Percentiles rank a stretch among this genome's conserved stretches.
Evolutionary conservation across 2,329 filamentous ascomycete species (phyloP).

Genomic region (Trichoderma sp.): DNA sequence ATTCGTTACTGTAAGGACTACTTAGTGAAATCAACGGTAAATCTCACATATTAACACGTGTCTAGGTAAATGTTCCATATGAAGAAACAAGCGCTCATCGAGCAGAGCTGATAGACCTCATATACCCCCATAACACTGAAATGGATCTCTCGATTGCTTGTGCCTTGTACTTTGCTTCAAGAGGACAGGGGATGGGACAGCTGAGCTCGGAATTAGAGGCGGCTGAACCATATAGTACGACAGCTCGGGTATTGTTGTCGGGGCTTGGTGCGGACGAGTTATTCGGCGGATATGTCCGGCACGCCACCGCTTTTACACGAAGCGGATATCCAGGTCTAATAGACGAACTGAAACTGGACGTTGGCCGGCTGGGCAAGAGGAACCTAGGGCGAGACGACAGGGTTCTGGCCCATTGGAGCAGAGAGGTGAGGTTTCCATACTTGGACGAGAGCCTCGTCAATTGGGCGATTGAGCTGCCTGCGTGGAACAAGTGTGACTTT

Average conservation of each 20-base stretch:
- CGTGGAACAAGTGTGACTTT: conserved; percentile 89
- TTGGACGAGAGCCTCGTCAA: conserved; percentile 83
- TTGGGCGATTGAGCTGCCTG: conserved; percentile 71
- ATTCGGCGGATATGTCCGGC: conserved; percentile 88
- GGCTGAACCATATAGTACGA: conserved; percentile 55
- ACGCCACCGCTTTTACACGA: conserved; percentile 71
- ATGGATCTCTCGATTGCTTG: conserved; percentile 96
- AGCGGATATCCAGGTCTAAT: conserved; percentile 69
- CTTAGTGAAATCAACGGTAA: neutral
- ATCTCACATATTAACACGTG: neutral
- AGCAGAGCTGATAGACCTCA: conserved; percentile 68
- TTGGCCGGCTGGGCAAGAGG: conserved; percentile 82
- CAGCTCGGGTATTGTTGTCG: conserved; percentile 81
- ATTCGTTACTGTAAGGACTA: conserved; percentile 65
- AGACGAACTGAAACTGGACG: conserved; percentile 81
- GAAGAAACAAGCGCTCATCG: conserved; percentile 68
- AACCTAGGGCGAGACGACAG: conserved; percentile 94
- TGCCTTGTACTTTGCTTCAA: conserved; percentile 91
- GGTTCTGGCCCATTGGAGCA: conserved; percentile 83
- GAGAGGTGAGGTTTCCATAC: conserved; percentile 86
- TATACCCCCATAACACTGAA: conserved; percentile 92
- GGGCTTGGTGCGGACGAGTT: conserved; percentile 94
- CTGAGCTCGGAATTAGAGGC: conserved; percentile 28
- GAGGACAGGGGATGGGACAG: conserved; percentile 60
- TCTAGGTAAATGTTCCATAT: conserved; percentile 76